These are phyloP conservation scores for Mycena rebaudengoi DNA, from an alignment of 768 basidiomycete genomes.

Conservation along the genomic window DNA sequence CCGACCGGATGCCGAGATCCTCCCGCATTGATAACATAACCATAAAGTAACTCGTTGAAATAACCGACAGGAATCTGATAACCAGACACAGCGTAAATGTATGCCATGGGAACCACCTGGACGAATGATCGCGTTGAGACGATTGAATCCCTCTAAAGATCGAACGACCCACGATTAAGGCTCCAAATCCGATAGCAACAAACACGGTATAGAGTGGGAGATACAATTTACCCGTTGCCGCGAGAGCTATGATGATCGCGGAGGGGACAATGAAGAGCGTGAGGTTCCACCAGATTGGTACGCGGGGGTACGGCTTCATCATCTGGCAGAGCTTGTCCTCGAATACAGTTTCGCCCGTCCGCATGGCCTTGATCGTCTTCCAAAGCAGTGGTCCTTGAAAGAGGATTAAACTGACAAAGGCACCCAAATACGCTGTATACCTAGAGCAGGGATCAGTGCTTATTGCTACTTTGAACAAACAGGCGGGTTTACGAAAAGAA, in stretches of 20 bases:
- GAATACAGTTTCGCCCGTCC: conserved; percentile 8
- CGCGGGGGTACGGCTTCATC: conserved; percentile 31
- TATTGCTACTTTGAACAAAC: not conserved
- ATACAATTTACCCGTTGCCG: conserved; percentile 31
- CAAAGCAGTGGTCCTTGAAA: conserved; percentile 34
- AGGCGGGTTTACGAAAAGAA: conserved; percentile 2
- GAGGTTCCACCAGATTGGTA: conserved; percentile 36
- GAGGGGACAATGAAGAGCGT: conserved; percentile 24
- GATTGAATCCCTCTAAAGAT: not conserved
- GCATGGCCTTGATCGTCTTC: conserved; percentile 15
- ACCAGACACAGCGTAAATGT: conserved; percentile 32
- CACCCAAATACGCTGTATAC: conserved; percentile 33
- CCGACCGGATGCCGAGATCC: conserved; percentile 36
- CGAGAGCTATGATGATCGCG: conserved; percentile 28
- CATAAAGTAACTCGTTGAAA: conserved; percentile 37
- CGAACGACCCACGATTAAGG: conserved; percentile 24
- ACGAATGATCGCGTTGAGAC: not conserved
- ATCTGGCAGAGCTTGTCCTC: conserved; percentile 33
- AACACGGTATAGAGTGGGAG: conserved; percentile 36
- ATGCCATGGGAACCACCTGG: conserved; percentile 24
- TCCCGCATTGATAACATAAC: conserved; percentile 33
- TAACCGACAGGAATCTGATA: conserved; percentile 31
- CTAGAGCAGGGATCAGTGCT: not conserved
- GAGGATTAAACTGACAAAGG: conserved; percentile 30
- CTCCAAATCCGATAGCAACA: conserved; percentile 31